Base-by-base conservation (phyloP, 2,329 filamentous ascomycete genomes). In the Aphanoascus verrucosus region DNA sequence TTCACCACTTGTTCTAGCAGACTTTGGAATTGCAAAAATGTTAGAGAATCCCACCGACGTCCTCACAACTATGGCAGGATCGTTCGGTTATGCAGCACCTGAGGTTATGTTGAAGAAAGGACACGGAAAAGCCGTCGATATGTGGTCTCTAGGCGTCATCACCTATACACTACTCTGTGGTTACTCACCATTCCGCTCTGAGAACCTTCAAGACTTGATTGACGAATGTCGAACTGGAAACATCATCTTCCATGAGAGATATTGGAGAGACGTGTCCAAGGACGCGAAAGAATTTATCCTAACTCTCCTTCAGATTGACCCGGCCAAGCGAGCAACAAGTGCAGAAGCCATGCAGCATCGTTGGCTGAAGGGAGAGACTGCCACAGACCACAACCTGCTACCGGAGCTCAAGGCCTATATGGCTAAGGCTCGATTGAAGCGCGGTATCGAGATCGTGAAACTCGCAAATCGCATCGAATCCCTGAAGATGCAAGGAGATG, bases 121-220 rank as follows among this genome's bases (percentile, higher is more conserved):
- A 17, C 94, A 98, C 68, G 93, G 93, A 67, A 98, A 97, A 72
- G 88, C 93, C 3, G 93, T 97, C 34, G 93, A 98, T 67, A 95
- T 98, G 88, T 98, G 93, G 93, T 97, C 93, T 2, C 80, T 98
- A 72, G 93, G 93, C 58, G 93, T 98, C 64, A 98, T 98, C 65
- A 97, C 93, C 41, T 98, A 98, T 73, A 98, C 93, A 14, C 78
- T 98, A 28, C 85, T 98, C 49, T 98, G 94, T 68, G 93, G 93
- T 61, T 98, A 98, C 75, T 96, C 91, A 43, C 93, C 93, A 17
- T 98, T 98, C 80, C 84, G 93, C 61, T 93, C 89, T 57, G 93
- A 98, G 74, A 95, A 87, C 64, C 77, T 98, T 47, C 80, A 85
- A 60, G 93, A 97, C 64, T 77, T 98, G 60, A 94, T 98, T 60